Evolutionary conservation across 2,329 filamentous ascomycete species (phyloP), one percentile per base, ranked within the genome.

Genomic region (Fusarium pseudoanthophilum): DNA sequence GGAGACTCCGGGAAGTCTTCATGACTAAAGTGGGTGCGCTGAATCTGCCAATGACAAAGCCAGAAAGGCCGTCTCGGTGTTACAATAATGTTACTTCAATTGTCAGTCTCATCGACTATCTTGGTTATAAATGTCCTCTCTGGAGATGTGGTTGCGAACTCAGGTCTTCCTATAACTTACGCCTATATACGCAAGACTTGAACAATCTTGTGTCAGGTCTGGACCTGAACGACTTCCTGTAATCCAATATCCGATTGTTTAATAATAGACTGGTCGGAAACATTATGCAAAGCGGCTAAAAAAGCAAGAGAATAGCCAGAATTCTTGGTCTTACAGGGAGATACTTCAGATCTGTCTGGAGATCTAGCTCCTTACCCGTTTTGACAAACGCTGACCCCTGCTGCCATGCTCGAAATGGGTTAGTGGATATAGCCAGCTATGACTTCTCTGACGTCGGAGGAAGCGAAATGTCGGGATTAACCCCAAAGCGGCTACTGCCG

Each of bases 211-310:
- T 36, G 36, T 18, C 24, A 16, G 55, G 40, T 2, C 46, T 51
- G 5, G 11, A 13, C 10, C 11, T 34, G 2, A 5, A 56, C 0
- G 21, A 20, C 37, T 56, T 43, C 11, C 4, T 14, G 14, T 28
- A 16, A 16, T 18, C 2, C 5, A 16, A 24, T 2, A 1, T n/a
- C 5, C 1, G 0, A 21, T n/a, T n/a, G 2, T 16, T 18, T 14
- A 28, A 55, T 37, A 40, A 55, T 55, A 55, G 48, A 5, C 5
- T 24, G 2, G 4, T 8, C 10, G n/a, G 8, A 24, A 51, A 24
- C 21, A 14, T 51, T 14, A 2, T 2, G 4, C 11, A 24, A 7
- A 24, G n/a, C 16, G 48, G 30, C 30, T 34, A 52, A 52, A 52
- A 52, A 26, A 20, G n/a, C 16, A 8, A 5, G 11, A 52, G 2